phyloP scores from a whole-genome alignment of 2,329 filamentous ascomycete genomes.

The Phaeomoniella chlamydospora region DNA sequence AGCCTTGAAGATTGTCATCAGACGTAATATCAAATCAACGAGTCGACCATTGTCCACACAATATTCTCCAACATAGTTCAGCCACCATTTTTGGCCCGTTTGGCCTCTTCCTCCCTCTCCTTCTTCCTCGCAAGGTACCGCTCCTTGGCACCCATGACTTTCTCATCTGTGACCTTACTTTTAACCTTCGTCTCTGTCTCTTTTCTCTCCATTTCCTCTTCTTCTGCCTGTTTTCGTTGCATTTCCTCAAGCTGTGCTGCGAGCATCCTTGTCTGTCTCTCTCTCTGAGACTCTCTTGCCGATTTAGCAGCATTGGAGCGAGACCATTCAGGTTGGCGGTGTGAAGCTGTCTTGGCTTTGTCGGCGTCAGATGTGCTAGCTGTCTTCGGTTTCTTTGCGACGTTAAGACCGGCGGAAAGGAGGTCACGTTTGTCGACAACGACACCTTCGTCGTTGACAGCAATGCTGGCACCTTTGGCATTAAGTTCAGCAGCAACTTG shows the following conservation, averaged over 20 bases:
- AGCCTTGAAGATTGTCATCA: too few species aligned
- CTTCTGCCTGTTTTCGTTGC: slow-evolving; percentile 39
- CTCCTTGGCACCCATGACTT: slow-evolving; percentile 47
- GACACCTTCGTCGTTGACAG: slow-evolving; percentile 49
- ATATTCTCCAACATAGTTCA: too few species aligned
- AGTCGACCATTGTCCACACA: too few species aligned
- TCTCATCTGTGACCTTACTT: slow-evolving; percentile 41
- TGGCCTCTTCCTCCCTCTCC: slow-evolving; percentile 27
- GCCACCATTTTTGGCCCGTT: slow-evolving; percentile 2
- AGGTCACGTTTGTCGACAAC: slow-evolving; percentile 51
- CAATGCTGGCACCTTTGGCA: slow-evolving; percentile 34
- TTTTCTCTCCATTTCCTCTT: slow-evolving; percentile 38
- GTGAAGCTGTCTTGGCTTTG: slow-evolving; percentile 9
- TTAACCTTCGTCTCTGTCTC: slow-evolving; percentile 41
- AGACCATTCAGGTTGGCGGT: slow-evolving; percentile 8
- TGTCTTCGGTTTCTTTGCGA: slow-evolving; percentile 40
- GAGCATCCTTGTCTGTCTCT: slow-evolving; percentile 46
- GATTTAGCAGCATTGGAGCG: slow-evolving; percentile 16
- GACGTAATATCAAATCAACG: too few species aligned
- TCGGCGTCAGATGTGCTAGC: slow-evolving; percentile 6
- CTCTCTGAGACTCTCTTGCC: slow-evolving; percentile 29
- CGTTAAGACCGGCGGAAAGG: slow-evolving; percentile 46
- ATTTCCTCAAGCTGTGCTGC: slow-evolving; percentile 43
- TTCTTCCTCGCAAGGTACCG: slow-evolving; percentile 46
- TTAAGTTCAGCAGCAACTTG: slow-evolving; percentile 43